phyloP scores from a whole-genome alignment of 768 basidiomycete species.

The Hortiboletus campestris region DNA sequence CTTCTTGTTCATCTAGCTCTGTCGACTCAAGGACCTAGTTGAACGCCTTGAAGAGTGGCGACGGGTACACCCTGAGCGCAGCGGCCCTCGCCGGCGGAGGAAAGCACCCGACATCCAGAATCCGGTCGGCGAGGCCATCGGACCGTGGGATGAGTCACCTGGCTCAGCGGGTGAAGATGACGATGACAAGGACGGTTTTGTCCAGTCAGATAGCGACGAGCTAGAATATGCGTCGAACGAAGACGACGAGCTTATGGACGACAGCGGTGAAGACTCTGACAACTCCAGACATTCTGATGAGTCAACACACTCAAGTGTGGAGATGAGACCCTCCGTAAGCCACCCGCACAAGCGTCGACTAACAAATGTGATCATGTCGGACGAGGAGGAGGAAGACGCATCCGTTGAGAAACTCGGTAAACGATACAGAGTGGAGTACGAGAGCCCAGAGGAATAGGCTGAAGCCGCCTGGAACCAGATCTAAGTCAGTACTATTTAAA shows the following conservation, averaged over 20 bases:
- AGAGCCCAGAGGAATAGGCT: conserved; percentile 1
- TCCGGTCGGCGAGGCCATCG: conserved; percentile 14
- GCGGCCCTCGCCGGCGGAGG: conserved; percentile 1
- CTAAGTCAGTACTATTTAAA: neutral
- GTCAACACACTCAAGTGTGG: neutral
- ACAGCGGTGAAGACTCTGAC: neutral
- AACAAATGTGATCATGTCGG: conserved; percentile 2
- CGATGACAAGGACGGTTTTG: conserved; percentile 6
- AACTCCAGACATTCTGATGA: neutral
- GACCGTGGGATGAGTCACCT: conserved; percentile 9
- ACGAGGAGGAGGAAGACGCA: neutral
- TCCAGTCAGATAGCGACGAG: conserved; percentile 3
- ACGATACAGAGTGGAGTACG: neutral
- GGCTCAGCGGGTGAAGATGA: conserved; percentile 14
- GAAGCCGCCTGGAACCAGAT: neutral
- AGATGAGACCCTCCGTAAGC: neutral
- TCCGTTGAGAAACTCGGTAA: neutral
- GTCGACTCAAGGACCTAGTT: conserved; percentile 8
- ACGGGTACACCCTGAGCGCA: conserved; percentile 10
- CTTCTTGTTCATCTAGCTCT: neutral
- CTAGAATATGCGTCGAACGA: neutral
- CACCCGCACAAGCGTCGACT: neutral
- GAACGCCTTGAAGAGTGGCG: conserved; percentile 10
- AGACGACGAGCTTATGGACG: neutral
- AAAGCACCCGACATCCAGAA: conserved; percentile 4